Conservation (phyloP, 257 asterid genomes). For the Mitragyna speciosa region DNA sequence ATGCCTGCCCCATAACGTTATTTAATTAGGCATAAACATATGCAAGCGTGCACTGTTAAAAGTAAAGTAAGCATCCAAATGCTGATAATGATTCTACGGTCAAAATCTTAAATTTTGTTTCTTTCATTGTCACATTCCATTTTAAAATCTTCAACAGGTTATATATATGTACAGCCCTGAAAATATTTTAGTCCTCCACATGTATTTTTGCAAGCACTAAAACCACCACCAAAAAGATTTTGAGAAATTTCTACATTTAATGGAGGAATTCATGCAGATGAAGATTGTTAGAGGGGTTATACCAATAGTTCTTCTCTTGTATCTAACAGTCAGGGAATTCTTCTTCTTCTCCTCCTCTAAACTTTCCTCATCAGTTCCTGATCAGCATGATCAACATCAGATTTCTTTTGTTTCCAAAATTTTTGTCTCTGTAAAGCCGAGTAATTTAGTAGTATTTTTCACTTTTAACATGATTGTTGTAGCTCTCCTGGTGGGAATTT, state of each 20-base stretch:
- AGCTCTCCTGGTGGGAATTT: background rate
- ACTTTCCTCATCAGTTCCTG: background rate
- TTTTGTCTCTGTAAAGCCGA: conserved; percentile 7
- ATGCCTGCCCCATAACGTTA: background rate
- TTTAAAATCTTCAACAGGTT: background rate
- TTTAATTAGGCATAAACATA: background rate
- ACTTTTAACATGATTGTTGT: conserved; percentile 9
- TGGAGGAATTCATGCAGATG: background rate
- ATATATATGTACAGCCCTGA: background rate
- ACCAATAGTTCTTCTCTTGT: conserved; percentile 3
- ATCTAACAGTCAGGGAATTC: background rate
- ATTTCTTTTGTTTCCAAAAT: background rate
- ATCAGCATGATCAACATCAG: background rate
- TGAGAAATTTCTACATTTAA: background rate
- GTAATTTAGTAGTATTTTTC: conserved; percentile 8
- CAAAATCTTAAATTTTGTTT: background rate
- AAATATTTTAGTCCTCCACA: background rate
- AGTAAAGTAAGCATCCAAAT: conserved; percentile 8
- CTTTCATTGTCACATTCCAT: background rate
- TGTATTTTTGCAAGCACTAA: background rate
- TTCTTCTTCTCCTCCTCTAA: conserved; percentile 9
- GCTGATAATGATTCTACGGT: background rate
- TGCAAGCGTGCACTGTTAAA: background rate
- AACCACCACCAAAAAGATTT: background rate
- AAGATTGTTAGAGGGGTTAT: conserved; percentile 1